phyloP scores from a whole-genome alignment of 352 stramenopile species.

The Phytophthora hybrid region DNA sequence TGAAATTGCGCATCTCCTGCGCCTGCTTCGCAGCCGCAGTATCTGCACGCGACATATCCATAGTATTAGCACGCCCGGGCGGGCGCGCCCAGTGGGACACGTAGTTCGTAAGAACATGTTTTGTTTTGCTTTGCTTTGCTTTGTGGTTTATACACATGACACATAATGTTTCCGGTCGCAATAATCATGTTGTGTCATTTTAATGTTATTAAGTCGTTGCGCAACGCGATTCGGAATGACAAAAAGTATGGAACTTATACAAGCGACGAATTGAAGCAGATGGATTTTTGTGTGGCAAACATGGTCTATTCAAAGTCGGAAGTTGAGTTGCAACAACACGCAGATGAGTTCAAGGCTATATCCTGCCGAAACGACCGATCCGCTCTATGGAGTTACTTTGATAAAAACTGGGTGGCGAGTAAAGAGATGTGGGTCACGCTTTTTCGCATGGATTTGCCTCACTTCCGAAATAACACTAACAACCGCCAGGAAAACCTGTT shows the following conservation, averaged over 20 bases:
- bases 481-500: slow-evolving; percentile 12
- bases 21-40: too few relatives aligned
- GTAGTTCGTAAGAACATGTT: too few relatives aligned
- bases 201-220: slow-evolving; percentile 11
- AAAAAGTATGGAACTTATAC: slow-evolving; percentile 16
- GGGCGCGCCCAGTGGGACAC: too few relatives aligned
- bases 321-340: background rate
- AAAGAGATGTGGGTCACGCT: slow-evolving; percentile 9
- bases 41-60: too few relatives aligned
- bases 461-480: slow-evolving; percentile 22
- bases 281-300: slow-evolving; percentile 9
- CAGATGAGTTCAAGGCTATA: slow-evolving; percentile 10
- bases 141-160: too few relatives aligned
- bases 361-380: background rate
- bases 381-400: background rate
- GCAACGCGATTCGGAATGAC: background rate
- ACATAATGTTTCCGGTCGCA: slow-evolving; percentile 2
- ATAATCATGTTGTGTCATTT: slow-evolving; percentile 7
- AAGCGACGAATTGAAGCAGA: slow-evolving; percentile 3
- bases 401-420: background rate
- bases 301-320: slow-evolving; percentile 8
- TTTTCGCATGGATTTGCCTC: slow-evolving; percentile 2
- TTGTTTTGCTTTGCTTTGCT: too few relatives aligned
- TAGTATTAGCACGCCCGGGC: too few relatives aligned
- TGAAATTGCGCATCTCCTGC: too few relatives aligned